These are phyloP conservation scores for Scedosporium dehoogii DNA, from an alignment of 2,329 filamentous ascomycete species.

Conservation along the genomic window DNA sequence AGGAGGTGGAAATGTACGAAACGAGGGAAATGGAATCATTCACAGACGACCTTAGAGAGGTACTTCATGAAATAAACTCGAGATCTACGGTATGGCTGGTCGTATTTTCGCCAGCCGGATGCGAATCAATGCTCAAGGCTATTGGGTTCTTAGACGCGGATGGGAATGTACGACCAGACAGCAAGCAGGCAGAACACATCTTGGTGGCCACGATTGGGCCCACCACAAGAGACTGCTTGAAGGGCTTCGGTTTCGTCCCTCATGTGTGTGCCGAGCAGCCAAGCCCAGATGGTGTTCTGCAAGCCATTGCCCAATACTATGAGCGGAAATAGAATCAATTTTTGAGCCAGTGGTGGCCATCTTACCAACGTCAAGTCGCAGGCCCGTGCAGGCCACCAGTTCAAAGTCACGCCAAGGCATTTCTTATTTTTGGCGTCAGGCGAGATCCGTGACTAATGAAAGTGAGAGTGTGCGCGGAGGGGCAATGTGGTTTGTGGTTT, in stretches of 20 bases:
- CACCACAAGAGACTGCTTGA: constrained; percentile 72
- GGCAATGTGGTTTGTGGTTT: too few species aligned
- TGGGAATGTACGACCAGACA: not conserved
- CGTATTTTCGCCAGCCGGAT: constrained; percentile 55
- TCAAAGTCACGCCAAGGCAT: not conserved
- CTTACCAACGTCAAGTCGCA: not conserved
- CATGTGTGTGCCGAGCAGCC: constrained; percentile 77
- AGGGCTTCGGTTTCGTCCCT: constrained; percentile 55
- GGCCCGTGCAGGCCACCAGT: not conserved
- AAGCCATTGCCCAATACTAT: constrained; percentile 43
- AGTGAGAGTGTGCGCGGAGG: too few species aligned
- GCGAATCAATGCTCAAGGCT: constrained; percentile 48
- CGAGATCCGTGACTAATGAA: too few species aligned
- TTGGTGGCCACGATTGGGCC: constrained; percentile 85
- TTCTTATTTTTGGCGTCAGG: not conserved
- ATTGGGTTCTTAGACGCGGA: constrained; percentile 40
- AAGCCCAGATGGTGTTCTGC: constrained; percentile 67
- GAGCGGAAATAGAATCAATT: not conserved
- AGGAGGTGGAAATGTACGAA: constrained; percentile 78
- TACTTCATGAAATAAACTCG: constrained; percentile 50
- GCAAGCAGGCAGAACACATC: constrained; percentile 33
- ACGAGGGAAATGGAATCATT: constrained; percentile 78
- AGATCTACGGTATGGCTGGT: constrained; percentile 41
- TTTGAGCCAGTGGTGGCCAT: not conserved
- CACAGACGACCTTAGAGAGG: constrained; percentile 48